A percentile compares a stretch with the other conserved stretches of the same genome.
Evolutionary conservation across 192 early-diverging fungal species (phyloP).

Genomic region (Coemansia erecta): DNA sequence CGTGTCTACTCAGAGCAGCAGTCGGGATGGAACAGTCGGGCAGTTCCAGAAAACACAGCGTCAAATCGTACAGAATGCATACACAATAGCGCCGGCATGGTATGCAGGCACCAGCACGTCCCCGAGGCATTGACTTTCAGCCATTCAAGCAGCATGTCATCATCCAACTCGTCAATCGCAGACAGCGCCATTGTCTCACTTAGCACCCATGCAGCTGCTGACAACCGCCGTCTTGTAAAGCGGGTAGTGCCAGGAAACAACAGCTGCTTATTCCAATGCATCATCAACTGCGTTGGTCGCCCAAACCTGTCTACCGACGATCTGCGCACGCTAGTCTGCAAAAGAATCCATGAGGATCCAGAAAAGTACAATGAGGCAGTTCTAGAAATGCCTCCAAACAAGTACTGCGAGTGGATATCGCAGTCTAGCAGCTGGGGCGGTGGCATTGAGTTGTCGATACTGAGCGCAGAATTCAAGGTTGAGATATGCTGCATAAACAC

Average conservation of each 20-base stretch:
- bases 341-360: conserved; percentile 49
- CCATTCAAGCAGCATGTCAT: too few species aligned
- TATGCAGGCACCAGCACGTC: too few species aligned
- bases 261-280: conserved; percentile 61
- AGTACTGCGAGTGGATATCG: conserved; percentile 62
- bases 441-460: conserved; percentile 56
- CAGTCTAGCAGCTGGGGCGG: conserved; percentile 62
- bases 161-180: too few species aligned
- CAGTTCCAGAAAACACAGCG: too few species aligned
- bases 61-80: too few species aligned
- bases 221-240: conserved; percentile 28
- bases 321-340: conserved; percentile 39
- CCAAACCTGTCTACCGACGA: conserved; percentile 6
- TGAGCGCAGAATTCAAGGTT: conserved; percentile 51
- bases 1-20: too few species aligned
- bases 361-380: conserved; percentile 55
- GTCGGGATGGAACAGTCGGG: too few species aligned
- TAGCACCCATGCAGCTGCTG: too few species aligned
- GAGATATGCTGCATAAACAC: conserved; percentile 70
- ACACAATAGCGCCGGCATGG: too few species aligned
- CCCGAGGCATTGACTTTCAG: too few species aligned
- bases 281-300: conserved; percentile 32
- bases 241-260: conserved; percentile 55
- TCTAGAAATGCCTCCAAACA: conserved; percentile 44
- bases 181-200: too few species aligned